Conservation (phyloP, 129 eudicot genomes). For the Centella asiatica region DNA sequence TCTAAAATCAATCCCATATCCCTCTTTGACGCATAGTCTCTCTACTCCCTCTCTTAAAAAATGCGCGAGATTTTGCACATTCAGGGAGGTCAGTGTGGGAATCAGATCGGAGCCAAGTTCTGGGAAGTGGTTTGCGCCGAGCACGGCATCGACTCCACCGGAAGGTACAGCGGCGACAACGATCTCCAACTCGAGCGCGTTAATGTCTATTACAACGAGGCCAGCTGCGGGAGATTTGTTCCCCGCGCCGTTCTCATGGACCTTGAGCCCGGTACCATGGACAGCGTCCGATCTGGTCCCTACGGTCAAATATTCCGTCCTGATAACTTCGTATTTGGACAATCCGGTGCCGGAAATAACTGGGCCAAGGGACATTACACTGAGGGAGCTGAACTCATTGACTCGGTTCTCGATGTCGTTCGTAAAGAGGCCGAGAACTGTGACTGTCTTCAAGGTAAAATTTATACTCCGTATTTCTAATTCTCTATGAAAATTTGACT, state of each 20-base stretch:
- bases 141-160: slow-evolving; percentile 65
- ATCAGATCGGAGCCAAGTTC: slow-evolving; percentile 71
- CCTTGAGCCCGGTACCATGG: slow-evolving; percentile 79
- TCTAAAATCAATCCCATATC: too few species aligned
- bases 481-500: too few species aligned
- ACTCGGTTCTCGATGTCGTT: slow-evolving; percentile 64
- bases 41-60: neutral
- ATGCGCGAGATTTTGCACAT: slow-evolving; percentile 68
- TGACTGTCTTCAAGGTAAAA: slow-evolving; percentile 55
- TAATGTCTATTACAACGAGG: slow-evolving; percentile 71
- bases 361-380: too few species aligned
- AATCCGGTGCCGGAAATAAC: too few species aligned
- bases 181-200: slow-evolving; percentile 62
- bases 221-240: slow-evolving; percentile 73
- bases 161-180: slow-evolving; percentile 47
- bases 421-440: slow-evolving; percentile 75
- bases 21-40: too few species aligned
- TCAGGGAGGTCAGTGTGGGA: slow-evolving; percentile 74
- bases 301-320: too few species aligned
- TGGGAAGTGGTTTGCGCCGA: too few species aligned
- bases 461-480: too few species aligned
- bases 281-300: slow-evolving; percentile 59
- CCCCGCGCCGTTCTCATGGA: slow-evolving; percentile 84
- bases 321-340: too few species aligned
- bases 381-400: too few species aligned